Evolutionary conservation across 345 rosid species (phyloP).

Genomic region (Euphorbia peplus): DNA sequence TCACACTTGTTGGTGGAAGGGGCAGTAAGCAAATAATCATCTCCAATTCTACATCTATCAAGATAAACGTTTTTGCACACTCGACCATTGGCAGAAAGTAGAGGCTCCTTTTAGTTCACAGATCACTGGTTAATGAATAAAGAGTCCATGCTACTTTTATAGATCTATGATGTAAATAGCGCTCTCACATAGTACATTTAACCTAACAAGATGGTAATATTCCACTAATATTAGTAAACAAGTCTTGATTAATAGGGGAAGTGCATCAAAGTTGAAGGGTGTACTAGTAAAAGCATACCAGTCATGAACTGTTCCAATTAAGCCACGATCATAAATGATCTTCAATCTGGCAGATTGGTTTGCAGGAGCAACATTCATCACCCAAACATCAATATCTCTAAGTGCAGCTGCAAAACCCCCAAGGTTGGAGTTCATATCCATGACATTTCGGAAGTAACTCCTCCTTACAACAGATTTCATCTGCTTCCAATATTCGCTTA

Average conservation of each 20-base stretch:
- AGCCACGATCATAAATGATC: conserved; percentile 89
- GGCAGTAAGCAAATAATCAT: not conserved
- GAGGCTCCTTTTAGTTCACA: not conserved
- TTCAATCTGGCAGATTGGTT: conserved; percentile 61
- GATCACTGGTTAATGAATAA: not conserved
- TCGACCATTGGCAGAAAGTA: not conserved
- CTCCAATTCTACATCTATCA: not conserved
- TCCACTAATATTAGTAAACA: not conserved
- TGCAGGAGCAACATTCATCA: conserved; percentile 91
- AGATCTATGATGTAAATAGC: not conserved
- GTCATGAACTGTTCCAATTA: conserved; percentile 93
- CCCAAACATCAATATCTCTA: conserved; percentile 80
- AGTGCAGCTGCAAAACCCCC: conserved; percentile 95
- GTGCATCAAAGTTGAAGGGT: not conserved
- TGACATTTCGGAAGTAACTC: conserved; percentile 79
- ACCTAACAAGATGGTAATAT: not conserved
- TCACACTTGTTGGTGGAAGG: not conserved
- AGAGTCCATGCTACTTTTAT: not conserved
- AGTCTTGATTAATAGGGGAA: not conserved
- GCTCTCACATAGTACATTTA: not conserved
- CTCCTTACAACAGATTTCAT: conserved; percentile 73
- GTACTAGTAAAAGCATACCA: conserved; percentile 47
- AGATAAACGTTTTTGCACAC: not conserved
- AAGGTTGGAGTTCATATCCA: conserved; percentile 95
- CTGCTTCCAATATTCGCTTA: conserved; percentile 84